Evolutionary conservation across 371 early-diverging fungal species (phyloP).

Genomic region (Mucor saturninus): DNA sequence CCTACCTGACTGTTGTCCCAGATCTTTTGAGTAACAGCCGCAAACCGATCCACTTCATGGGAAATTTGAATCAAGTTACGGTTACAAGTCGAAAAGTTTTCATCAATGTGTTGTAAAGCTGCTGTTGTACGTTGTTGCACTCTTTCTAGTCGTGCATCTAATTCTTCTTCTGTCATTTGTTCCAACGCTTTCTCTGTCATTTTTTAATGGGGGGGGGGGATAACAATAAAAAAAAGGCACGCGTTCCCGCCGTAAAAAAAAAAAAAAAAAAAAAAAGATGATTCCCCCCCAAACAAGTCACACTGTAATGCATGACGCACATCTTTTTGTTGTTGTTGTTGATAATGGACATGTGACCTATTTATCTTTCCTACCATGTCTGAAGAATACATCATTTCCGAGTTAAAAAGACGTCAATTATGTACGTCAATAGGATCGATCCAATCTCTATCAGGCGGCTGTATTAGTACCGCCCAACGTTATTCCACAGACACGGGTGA

Average conservation of each 20-base stretch:
- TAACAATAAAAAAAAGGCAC: too few species aligned
- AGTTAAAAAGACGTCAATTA: slow-evolving; percentile 9
- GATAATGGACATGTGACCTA: too few species aligned
- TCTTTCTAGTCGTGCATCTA: slow-evolving; percentile 45
- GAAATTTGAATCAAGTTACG: slow-evolving; percentile 50
- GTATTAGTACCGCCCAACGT: slow-evolving; percentile 21
- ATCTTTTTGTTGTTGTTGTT: too few species aligned
- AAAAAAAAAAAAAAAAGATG: too few species aligned
- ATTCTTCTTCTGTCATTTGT: slow-evolving; percentile 33
- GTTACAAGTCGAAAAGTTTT: slow-evolving; percentile 59
- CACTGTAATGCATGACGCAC: too few species aligned
- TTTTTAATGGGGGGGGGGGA: too few species aligned
- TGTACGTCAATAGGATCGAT: slow-evolving; percentile 1
- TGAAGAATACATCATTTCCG: slow-evolving; percentile 7
- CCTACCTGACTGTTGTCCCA: slow-evolving; percentile 51
- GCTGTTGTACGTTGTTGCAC: slow-evolving; percentile 59
- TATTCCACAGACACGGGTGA: slow-evolving; percentile 27
- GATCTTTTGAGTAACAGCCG: slow-evolving; percentile 43
- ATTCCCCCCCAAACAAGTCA: too few species aligned
- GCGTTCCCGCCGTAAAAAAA: too few species aligned
- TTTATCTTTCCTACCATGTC: not conserved
- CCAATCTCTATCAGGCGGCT: slow-evolving; percentile 20
- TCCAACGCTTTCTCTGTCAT: too few species aligned
- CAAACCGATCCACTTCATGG: slow-evolving; percentile 53
- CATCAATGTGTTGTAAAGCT: slow-evolving; percentile 58